Conservation (phyloP, 441 rosid species). For the Aleurites moluccanus region DNA sequence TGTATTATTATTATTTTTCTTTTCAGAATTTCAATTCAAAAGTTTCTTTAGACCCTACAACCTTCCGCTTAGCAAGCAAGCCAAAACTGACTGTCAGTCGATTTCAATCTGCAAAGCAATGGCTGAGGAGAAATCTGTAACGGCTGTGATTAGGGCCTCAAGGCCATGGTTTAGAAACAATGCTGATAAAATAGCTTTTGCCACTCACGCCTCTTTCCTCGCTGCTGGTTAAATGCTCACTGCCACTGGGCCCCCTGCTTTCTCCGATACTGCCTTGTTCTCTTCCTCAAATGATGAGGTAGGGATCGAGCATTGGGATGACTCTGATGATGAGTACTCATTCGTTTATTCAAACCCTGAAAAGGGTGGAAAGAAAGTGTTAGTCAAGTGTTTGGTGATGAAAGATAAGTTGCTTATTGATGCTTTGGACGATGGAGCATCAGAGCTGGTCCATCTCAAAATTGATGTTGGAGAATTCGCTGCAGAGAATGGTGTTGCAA, state of each 20-base stretch:
- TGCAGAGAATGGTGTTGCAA: slow-evolving; percentile 38
- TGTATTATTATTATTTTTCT: too few relatives aligned
- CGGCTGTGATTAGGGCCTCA: slow-evolving; percentile 66
- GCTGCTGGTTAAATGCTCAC: slow-evolving; percentile 63
- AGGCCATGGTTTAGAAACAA: slow-evolving; percentile 62
- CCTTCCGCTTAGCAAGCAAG: too few relatives aligned
- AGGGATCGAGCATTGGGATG: slow-evolving; percentile 77
- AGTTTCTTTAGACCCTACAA: too few relatives aligned
- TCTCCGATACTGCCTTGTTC: slow-evolving; percentile 49
- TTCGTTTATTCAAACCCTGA: slow-evolving; percentile 65
- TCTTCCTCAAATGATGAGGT: slow-evolving; percentile 59
- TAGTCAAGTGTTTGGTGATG: slow-evolving; percentile 74
- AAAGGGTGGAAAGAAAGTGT: slow-evolving; percentile 49
- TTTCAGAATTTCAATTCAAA: too few relatives aligned
- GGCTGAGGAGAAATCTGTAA: slow-evolving; percentile 59
- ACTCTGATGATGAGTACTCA: slow-evolving; percentile 58
- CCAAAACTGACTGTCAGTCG: too few relatives aligned
- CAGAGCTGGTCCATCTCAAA: slow-evolving; percentile 67
- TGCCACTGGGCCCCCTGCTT: slow-evolving; percentile 69
- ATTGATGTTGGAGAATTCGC: slow-evolving; percentile 54
- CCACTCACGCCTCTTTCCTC: slow-evolving; percentile 67
- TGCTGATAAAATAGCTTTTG: slow-evolving; percentile 75
- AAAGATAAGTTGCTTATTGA: slow-evolving; percentile 57
- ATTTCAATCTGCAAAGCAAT: slow-evolving; percentile 20
- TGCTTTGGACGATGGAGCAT: slow-evolving; percentile 54